These are phyloP conservation scores for Diaporthe australafricana DNA, from an alignment of 2,329 filamentous ascomycete species.

Conservation along the genomic window DNA sequence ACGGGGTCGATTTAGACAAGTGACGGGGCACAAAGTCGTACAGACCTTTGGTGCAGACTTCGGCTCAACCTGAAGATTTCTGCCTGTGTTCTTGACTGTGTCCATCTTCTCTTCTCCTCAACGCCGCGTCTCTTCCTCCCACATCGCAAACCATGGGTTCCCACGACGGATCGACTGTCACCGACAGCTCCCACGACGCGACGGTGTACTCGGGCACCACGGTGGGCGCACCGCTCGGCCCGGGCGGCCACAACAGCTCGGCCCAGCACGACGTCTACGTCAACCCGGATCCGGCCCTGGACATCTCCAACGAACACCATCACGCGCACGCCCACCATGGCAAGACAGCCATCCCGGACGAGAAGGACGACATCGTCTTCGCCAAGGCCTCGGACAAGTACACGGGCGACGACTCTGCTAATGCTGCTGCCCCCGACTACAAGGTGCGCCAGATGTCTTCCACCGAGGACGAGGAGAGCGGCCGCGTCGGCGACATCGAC, in stretches of 20 bases:
- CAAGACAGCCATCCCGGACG: constrained; percentile 46
- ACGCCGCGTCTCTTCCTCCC: neutral
- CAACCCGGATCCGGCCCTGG: constrained; percentile 30
- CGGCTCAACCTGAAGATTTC: constrained; percentile 10
- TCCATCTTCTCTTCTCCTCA: neutral
- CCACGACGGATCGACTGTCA: neutral
- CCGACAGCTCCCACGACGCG: constrained; percentile 9
- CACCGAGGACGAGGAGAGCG: constrained; percentile 42
- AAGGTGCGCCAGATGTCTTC: constrained; percentile 44
- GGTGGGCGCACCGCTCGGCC: neutral
- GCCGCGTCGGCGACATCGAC: constrained; percentile 55
- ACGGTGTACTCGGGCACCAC: neutral
- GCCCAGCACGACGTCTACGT: constrained; percentile 13
- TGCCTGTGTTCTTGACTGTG: too few relatives aligned
- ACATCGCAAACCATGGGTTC: neutral
- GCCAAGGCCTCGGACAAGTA: constrained; percentile 51
- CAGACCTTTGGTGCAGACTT: constrained; percentile 1
- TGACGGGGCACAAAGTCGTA: neutral
- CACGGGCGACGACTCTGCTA: constrained; percentile 49
- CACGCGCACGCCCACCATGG: constrained; percentile 58
- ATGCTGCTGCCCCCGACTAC: constrained; percentile 45
- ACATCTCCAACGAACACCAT: constrained; percentile 51
- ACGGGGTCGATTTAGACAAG: constrained; percentile 5
- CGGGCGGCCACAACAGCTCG: constrained; percentile 15
- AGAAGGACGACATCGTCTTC: constrained; percentile 60